These are phyloP conservation scores for Mortierella sp. DNA, from an alignment of 371 early-diverging fungal genomes.

Conservation along the genomic window DNA sequence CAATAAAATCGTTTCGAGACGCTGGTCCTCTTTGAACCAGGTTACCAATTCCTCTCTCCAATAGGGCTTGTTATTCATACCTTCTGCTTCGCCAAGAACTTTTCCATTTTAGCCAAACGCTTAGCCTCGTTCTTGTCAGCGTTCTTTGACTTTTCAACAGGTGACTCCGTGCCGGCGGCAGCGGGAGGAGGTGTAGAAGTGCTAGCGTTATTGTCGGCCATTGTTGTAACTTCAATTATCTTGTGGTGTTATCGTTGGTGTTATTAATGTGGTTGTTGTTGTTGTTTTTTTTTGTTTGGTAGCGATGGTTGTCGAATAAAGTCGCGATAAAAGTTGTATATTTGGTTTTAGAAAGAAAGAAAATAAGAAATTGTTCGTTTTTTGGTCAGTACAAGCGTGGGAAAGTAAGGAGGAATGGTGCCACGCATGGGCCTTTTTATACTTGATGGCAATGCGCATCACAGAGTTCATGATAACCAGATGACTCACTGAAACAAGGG, in stretches of 20 bases:
- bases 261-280: background rate
- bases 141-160: slow-evolving; percentile 76
- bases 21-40: no score
- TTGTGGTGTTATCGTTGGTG: background rate
- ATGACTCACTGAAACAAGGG: slow-evolving; percentile 28
- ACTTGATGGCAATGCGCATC: slow-evolving; percentile 6
- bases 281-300: background rate
- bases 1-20: background rate
- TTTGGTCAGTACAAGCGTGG: slow-evolving; percentile 14
- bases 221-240: slow-evolving; percentile 23
- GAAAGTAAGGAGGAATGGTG: slow-evolving; percentile 13
- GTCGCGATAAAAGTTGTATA: background rate
- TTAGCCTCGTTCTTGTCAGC: slow-evolving; percentile 93
- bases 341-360: background rate
- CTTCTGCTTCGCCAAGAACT: slow-evolving; percentile 93
- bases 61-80: slow-evolving; percentile 36
- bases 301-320: background rate
- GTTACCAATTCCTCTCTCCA: background rate
- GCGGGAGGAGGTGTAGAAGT: slow-evolving; percentile 36
- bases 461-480: background rate
- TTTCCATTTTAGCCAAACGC: slow-evolving; percentile 92
- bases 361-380: background rate
- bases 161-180: slow-evolving; percentile 56
- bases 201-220: slow-evolving; percentile 54
- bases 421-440: slow-evolving; percentile 23